phyloP scores from a whole-genome alignment of 805 yeast genomes.

The Candida ipomoeae region DNA sequence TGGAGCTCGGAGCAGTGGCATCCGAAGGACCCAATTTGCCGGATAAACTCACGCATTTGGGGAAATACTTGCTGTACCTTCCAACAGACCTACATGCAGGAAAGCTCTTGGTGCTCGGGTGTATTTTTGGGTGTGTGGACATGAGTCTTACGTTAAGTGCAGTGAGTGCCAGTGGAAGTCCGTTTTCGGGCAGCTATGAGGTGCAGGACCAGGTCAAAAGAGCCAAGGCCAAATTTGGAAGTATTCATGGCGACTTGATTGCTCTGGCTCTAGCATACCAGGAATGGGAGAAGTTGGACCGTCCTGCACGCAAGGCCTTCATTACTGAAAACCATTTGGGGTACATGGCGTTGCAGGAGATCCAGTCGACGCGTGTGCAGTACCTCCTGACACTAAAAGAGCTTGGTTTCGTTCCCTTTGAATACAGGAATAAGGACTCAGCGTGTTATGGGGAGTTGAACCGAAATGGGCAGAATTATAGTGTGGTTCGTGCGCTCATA shows the following conservation, averaged over 20 bases:
- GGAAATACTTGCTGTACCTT: constrained; percentile 70
- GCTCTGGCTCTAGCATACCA: constrained; percentile 60
- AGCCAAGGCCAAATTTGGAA: constrained; percentile 39
- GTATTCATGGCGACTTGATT: constrained; percentile 64
- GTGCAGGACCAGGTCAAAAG: constrained; percentile 59
- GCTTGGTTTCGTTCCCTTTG: constrained; percentile 66
- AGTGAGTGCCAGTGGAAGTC: constrained; percentile 66
- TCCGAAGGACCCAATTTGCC: constrained; percentile 13
- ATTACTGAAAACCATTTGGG: constrained; percentile 59
- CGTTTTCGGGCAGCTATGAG: constrained; percentile 62
- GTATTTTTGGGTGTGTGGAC: constrained; percentile 79
- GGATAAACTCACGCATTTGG: constrained; percentile 63
- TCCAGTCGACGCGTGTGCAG: constrained; percentile 66
- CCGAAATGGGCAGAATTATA: constrained; percentile 46
- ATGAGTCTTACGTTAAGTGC: constrained; percentile 78
- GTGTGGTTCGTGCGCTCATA: constrained; percentile 60
- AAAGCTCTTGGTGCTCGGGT: constrained; percentile 72
- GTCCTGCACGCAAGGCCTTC: constrained; percentile 34
- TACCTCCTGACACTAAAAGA: constrained; percentile 69
- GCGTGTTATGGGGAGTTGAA: constrained; percentile 32
- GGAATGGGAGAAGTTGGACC: constrained; percentile 38
- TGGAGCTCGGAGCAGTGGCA: constrained; percentile 69
- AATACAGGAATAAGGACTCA: constrained; percentile 24
- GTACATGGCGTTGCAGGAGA: constrained; percentile 61
- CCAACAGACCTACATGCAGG: constrained; percentile 89